A percentile compares a stretch with the other conserved stretches of the same genome.
Conservation (phyloP, 331 rosid species). For the Stylosanthes scabra region DNA sequence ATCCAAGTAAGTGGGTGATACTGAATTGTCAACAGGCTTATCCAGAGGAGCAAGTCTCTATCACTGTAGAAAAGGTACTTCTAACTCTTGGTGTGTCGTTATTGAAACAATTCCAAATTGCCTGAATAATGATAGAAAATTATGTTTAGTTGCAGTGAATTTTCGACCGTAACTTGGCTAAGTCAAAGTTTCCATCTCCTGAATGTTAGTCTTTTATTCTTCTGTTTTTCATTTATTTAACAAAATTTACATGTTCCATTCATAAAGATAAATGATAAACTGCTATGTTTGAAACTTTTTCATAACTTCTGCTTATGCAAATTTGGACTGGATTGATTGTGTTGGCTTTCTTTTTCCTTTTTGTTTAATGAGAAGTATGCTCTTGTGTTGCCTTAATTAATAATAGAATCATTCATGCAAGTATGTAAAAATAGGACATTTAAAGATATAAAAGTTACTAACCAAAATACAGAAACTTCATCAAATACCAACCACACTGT, state of each 20-base stretch:
- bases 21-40: constrained; percentile 16
- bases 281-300: too few relatives aligned
- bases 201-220: neutral
- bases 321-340: neutral
- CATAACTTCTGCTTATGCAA: neutral
- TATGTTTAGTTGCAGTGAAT: neutral
- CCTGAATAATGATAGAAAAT: neutral
- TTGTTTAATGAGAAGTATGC: neutral
- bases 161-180: neutral
- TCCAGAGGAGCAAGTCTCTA: neutral
- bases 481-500: neutral
- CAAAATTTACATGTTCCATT: neutral
- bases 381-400: neutral
- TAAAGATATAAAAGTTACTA: too few relatives aligned
- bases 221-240: neutral
- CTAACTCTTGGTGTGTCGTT: neutral
- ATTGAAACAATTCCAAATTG: neutral
- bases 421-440: neutral
- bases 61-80: constrained; percentile 31
- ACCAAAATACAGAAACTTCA: neutral
- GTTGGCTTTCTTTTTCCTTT: neutral
- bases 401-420: neutral
- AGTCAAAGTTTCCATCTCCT: neutral
- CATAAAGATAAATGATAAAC: too few relatives aligned
- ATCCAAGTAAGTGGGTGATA: neutral